Evolutionary conservation across 2,329 filamentous ascomycete species (phyloP), one percentile per base, ranked within the genome.

Genomic region (Endoconidiophora polonica): DNA sequence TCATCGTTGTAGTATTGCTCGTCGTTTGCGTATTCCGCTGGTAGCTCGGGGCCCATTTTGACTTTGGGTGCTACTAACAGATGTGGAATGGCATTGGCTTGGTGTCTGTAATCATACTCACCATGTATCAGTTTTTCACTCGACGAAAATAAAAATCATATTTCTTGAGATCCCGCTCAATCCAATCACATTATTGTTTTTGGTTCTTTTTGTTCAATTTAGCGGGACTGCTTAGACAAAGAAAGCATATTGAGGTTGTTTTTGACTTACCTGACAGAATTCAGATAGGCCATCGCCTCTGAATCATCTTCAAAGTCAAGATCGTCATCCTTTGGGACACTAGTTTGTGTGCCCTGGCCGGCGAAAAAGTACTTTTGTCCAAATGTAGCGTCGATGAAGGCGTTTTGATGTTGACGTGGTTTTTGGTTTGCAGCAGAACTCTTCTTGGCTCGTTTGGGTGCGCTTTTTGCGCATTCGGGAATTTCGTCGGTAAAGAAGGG

Each of bases 291-390:
- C 58, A 86, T 65, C 1, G 81, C 81, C 62, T 83, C 79, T 29
- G 70, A 67, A 49, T 80, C 75, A 45, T 81, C 77, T 44, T 82
- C 80, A 56, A 81, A 83, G 50, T 81, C 77, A 1, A 79, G 65
- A 52, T 81, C 77, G 38, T 76, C 72, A 45, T 74, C 73, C 7
- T 60, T 64, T 3, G 67, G 61, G 39, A 66, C 63, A 2, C 66
- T 68, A 3, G 66, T 63, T n/a, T 62, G 56, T 53, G 72, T 68
- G 43, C 76, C 72, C 12, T 76, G 63, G n/a, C 73, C 73, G 5
- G 81, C 79, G 57, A 87, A 83, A 41, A 81, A 81, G 58, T 77
- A 77, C 62, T 78, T 76, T 63, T 86, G 82, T 39, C 83, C 83
- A 62, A 78, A 85, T 2, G 76, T 74, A 7, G 76, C 72, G 60